Conservation (phyloP, 345 rosid genomes). For the Hibiscus tridactylites region DNA sequence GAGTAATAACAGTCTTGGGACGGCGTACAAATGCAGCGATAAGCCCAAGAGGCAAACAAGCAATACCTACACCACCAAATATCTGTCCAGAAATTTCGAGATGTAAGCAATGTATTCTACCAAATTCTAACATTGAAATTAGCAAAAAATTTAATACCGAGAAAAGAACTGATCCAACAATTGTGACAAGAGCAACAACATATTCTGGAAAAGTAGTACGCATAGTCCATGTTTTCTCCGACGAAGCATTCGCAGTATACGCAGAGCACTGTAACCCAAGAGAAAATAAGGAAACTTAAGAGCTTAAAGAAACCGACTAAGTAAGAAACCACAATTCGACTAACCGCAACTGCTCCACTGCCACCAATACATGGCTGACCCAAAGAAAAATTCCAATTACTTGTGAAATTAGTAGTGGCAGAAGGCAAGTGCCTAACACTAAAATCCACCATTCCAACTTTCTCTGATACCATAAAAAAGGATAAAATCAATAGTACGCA, state of each 20-base stretch:
- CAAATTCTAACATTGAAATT: not conserved
- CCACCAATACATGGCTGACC: slow-evolving; percentile 61
- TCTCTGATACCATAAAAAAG: slow-evolving; percentile 37
- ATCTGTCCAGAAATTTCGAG: slow-evolving; percentile 40
- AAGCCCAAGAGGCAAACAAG: slow-evolving; percentile 89
- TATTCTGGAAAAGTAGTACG: slow-evolving; percentile 89
- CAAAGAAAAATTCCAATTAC: slow-evolving; percentile 51
- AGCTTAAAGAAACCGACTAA: not conserved
- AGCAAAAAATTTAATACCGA: slow-evolving; percentile 40
- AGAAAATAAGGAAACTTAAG: not conserved
- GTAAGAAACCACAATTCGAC: not conserved
- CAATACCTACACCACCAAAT: slow-evolving; percentile 98
- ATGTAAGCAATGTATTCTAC: not conserved
- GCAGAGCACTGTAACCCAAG: slow-evolving; percentile 66
- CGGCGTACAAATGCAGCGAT: slow-evolving; percentile 91
- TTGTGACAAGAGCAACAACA: slow-evolving; percentile 94
- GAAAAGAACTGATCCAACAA: slow-evolving; percentile 94
- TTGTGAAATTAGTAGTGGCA: slow-evolving; percentile 60
- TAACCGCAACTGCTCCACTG: slow-evolving; percentile 55
- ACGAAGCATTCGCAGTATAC: slow-evolving; percentile 48
- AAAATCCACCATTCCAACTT: slow-evolving; percentile 93
- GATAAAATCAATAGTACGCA: slow-evolving; percentile 2
- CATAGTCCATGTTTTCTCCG: slow-evolving; percentile 98
- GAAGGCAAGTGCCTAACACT: slow-evolving; percentile 93
- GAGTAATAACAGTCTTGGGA: slow-evolving; percentile 96